These are phyloP conservation scores for Hamigera avellanea DNA, from an alignment of 495 filamentous ascomycete species.

Conservation along the genomic window DNA sequence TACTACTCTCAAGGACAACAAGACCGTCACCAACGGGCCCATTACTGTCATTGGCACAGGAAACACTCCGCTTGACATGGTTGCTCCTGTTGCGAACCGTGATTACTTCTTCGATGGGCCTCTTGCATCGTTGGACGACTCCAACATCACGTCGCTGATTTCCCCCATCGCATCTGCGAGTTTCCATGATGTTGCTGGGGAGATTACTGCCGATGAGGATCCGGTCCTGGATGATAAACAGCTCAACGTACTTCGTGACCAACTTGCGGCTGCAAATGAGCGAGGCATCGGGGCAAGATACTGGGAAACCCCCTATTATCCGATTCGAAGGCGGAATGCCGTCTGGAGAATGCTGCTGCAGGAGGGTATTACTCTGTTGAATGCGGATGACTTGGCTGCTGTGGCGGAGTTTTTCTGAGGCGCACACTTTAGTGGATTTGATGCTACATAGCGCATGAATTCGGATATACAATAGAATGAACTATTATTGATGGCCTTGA, in stretches of 20 bases:
- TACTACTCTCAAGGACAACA: slow-evolving; percentile 41
- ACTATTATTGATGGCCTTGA: no score
- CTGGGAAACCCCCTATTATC: slow-evolving; percentile 66
- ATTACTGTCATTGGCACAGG: slow-evolving; percentile 76
- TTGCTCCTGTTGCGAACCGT: slow-evolving; percentile 35
- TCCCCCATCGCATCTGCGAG: slow-evolving; percentile 41
- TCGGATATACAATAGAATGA: no score
- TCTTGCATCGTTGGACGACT: slow-evolving; percentile 32
- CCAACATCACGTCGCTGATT: slow-evolving; percentile 33
- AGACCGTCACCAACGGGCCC: slow-evolving; percentile 34
- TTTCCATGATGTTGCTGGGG: slow-evolving; percentile 30
- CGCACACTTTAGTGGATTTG: no score
- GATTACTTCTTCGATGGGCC: slow-evolving; percentile 56
- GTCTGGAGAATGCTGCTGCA: slow-evolving; percentile 56
- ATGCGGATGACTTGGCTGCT: slow-evolving; percentile 64
- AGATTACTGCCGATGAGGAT: slow-evolving; percentile 18
- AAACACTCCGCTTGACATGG: slow-evolving; percentile 57
- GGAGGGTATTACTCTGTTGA: slow-evolving; percentile 62
- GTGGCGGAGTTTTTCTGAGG: slow-evolving; percentile 30
- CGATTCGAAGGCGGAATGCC: slow-evolving; percentile 46
- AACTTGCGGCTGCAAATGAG: slow-evolving; percentile 48
- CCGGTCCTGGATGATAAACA: slow-evolving; percentile 35
- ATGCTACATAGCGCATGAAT: no score
- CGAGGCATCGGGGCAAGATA: slow-evolving; percentile 58
- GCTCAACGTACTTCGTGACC: slow-evolving; percentile 41